Percentiles rank a stretch among this genome's conserved stretches.
Conservation (phyloP, 2,329 filamentous ascomycete species). For the Trichoderma sp. region DNA sequence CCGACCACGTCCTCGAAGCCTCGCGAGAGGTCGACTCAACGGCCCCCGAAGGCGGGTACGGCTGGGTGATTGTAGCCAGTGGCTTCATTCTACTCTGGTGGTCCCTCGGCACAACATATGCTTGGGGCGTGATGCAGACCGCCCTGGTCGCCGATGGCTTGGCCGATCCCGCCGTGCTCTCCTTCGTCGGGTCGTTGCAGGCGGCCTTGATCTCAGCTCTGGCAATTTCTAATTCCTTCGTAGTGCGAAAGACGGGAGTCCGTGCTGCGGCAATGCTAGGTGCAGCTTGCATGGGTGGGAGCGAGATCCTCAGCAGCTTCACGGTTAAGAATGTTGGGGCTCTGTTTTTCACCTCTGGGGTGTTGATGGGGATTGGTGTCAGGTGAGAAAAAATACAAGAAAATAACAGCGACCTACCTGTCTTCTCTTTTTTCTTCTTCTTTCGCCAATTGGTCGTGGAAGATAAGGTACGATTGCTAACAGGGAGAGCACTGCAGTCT, state of each 20-base stretch:
- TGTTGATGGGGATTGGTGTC: constrained; percentile 30
- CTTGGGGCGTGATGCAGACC: constrained; percentile 62
- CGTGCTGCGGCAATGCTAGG: constrained; percentile 49
- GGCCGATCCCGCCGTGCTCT: constrained; percentile 52
- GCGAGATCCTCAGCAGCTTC: constrained; percentile 41
- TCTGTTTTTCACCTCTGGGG: constrained; percentile 31
- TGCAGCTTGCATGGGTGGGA: constrained; percentile 50
- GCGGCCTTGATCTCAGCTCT: constrained; percentile 51
- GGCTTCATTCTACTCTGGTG: constrained; percentile 42
- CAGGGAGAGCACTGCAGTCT: constrained; percentile 15
- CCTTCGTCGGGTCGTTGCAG: constrained; percentile 58
- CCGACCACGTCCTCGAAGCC: constrained; percentile 15
- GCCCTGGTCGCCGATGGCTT: constrained; percentile 53
- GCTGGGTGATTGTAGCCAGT: constrained; percentile 31
- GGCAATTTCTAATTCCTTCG: constrained; percentile 51
- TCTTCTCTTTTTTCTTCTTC: neutral
- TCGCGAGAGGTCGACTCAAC: constrained; percentile 12
- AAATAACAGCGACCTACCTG: neutral
- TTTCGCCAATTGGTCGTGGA: neutral
- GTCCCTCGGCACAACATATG: constrained; percentile 55
- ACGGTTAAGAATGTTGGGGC: constrained; percentile 31
- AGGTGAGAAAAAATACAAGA: constrained; percentile 27
- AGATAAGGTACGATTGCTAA: neutral
- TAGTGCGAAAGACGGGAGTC: constrained; percentile 52
- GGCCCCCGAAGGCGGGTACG: constrained; percentile 32